Evolutionary conservation across 257 asterid genomes (phyloP).

Genomic region (Solanum etuberosum): DNA sequence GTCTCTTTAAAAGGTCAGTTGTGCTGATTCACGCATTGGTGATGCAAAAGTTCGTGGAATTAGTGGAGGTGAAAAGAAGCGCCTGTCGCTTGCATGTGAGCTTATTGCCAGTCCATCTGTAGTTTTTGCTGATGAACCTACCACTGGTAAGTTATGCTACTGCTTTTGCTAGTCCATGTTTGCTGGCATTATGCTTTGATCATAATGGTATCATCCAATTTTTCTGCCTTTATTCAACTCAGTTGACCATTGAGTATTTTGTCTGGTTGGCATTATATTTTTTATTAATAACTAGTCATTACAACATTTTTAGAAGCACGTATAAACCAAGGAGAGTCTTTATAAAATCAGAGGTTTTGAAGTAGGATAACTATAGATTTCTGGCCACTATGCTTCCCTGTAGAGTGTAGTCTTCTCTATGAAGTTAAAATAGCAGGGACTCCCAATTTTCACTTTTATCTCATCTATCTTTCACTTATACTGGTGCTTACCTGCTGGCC

Average conservation of each 20-base stretch:
- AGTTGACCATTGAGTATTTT: neutral
- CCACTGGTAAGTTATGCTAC: constrained; percentile 44
- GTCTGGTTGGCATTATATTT: neutral
- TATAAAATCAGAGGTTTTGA: neutral
- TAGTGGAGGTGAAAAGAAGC: constrained; percentile 98
- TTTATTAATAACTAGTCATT: neutral
- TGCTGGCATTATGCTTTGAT: neutral
- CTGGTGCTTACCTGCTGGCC: neutral
- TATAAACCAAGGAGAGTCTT: neutral
- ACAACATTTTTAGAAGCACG: neutral
- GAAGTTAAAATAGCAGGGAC: neutral
- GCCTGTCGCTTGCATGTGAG: constrained; percentile 88
- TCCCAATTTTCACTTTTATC: neutral
- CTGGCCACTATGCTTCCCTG: neutral
- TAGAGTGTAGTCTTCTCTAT: neutral
- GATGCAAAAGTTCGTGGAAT: constrained; percentile 96
- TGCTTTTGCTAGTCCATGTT: neutral
- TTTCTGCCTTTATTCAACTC: neutral
- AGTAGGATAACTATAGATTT: neutral
- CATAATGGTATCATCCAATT: neutral
- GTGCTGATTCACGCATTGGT: constrained; percentile 95
- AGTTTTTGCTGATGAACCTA: constrained; percentile 96
- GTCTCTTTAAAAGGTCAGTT: constrained; percentile 50
- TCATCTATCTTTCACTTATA: neutral
- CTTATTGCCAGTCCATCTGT: constrained; percentile 99